Conservation (phyloP, 2,329 filamentous ascomycete genomes). For the Penicillium decumbens region DNA sequence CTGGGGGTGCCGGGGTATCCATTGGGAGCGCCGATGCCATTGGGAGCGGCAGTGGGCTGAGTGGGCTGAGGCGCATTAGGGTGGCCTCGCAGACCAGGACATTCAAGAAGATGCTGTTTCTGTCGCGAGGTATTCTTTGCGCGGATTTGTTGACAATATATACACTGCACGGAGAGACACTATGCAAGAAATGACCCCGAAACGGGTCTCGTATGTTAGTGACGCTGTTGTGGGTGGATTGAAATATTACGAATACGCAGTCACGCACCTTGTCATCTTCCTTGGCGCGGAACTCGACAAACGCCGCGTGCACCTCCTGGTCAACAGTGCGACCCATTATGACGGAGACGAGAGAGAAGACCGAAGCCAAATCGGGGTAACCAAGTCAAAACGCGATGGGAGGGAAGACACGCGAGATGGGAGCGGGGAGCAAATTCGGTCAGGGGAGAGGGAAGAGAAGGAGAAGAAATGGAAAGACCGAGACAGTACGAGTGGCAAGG, state of each 20-base stretch:
- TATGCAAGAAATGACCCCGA: conserved; percentile 25
- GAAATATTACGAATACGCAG: conserved; percentile 43
- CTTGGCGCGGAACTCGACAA: conserved; percentile 52
- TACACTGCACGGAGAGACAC: conserved; percentile 52
- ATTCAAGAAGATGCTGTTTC: conserved; percentile 50
- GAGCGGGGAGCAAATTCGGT: conserved; percentile 10
- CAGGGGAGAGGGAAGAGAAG: conserved; percentile 15
- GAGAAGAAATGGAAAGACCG: conserved; percentile 23
- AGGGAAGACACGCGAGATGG: background rate
- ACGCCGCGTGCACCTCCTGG: conserved; percentile 51
- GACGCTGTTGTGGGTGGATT: conserved; percentile 29
- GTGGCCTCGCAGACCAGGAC: conserved; percentile 46
- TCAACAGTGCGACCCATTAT: conserved; percentile 50
- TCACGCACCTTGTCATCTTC: conserved; percentile 49
- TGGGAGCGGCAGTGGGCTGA: conserved; percentile 37
- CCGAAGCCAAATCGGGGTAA: background rate
- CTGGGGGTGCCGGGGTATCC: conserved; percentile 43
- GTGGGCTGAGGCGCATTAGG: conserved; percentile 42
- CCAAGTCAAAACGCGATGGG: conserved; percentile 5
- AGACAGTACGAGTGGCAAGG: conserved; percentile 17
- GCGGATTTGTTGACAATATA: conserved; percentile 51
- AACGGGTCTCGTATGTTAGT: conserved; percentile 33
- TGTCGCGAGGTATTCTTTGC: conserved; percentile 52
- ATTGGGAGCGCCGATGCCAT: conserved; percentile 40
- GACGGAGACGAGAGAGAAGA: conserved; percentile 14